Percentiles rank a stretch among this genome's conserved stretches.
Conservation (phyloP, 2,329 filamentous ascomycete species). For the Fusarium pseudonygamai region DNA sequence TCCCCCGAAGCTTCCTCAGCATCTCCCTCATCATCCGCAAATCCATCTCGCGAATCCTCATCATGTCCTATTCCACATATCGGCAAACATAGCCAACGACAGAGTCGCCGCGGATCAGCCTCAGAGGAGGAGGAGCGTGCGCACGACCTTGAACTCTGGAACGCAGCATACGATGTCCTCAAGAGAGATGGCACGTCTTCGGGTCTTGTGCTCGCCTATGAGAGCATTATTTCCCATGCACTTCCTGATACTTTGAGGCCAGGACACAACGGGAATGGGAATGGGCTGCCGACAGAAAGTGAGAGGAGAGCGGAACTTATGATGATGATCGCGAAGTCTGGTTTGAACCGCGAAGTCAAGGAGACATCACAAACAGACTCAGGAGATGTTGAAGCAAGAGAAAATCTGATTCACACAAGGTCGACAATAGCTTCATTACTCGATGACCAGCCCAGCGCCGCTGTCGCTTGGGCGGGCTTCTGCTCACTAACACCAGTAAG, state of each 20-base stretch:
- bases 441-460: slow-evolving; percentile 42
- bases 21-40: slow-evolving; percentile 25
- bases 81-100: slow-evolving; percentile 21
- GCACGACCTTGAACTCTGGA: slow-evolving; percentile 47
- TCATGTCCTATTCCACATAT: slow-evolving; percentile 20
- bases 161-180: slow-evolving; percentile 47
- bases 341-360: slow-evolving; percentile 44
- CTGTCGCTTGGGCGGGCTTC: slow-evolving; percentile 50
- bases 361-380: slow-evolving; percentile 39
- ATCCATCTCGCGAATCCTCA: slow-evolving; percentile 26
- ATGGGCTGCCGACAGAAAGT: slow-evolving; percentile 32
- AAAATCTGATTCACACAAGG: slow-evolving; percentile 43
- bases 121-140: slow-evolving; percentile 25
- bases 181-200: slow-evolving; percentile 43
- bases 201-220: slow-evolving; percentile 49
- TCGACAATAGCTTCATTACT: slow-evolving; percentile 41
- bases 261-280: slow-evolving; percentile 41
- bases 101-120: slow-evolving; percentile 16
- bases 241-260: slow-evolving; percentile 47
- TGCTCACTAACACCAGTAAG: slow-evolving; percentile 51
- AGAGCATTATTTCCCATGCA: slow-evolving; percentile 49
- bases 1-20: slow-evolving; percentile 5
- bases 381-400: slow-evolving; percentile 43
- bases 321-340: slow-evolving; percentile 44
- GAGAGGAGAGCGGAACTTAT: slow-evolving; percentile 45